phyloP scores from a whole-genome alignment of 352 stramenopile genomes.

The Pythium phragmitis region DNA sequence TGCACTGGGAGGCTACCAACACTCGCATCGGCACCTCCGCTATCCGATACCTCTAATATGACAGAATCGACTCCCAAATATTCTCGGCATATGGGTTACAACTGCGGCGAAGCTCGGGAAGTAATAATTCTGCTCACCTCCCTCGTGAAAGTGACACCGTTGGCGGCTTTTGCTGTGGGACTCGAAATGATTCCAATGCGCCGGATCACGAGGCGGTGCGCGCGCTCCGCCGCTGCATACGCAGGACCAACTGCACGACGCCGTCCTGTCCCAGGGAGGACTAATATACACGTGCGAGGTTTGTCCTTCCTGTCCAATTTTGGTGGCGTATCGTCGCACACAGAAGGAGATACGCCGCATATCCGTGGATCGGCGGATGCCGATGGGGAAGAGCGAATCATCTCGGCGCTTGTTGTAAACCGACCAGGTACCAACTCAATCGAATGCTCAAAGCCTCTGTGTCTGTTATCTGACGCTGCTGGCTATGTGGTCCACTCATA shows the following conservation, averaged over 20 bases:
- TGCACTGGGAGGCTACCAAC: constrained; percentile 17
- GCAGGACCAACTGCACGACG: not conserved
- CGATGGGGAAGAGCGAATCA: constrained; percentile 69
- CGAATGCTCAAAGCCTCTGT: too few species aligned
- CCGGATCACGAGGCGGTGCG: constrained; percentile 10
- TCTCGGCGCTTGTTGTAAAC: constrained; percentile 75
- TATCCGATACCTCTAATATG: constrained; percentile 7
- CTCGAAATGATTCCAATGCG: not conserved
- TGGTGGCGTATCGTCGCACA: constrained; percentile 18
- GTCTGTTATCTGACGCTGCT: too few species aligned
- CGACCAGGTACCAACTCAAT: constrained; percentile 35
- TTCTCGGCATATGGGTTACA: too few species aligned
- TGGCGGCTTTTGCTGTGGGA: constrained; percentile 7
- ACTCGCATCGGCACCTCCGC: constrained; percentile 3
- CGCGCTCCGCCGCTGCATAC: not conserved
- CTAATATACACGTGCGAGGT: not conserved
- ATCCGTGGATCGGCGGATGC: not conserved
- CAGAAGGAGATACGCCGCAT: not conserved
- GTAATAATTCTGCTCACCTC: constrained; percentile 1
- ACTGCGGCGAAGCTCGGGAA: constrained; percentile 1
- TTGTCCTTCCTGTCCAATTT: constrained; percentile 15
- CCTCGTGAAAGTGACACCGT: constrained; percentile 14
- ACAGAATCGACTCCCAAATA: too few species aligned
- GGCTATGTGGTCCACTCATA: too few species aligned
- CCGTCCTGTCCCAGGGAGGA: not conserved